phyloP scores from a whole-genome alignment of 2,329 filamentous ascomycete species.

The Kalmusia sp. region DNA sequence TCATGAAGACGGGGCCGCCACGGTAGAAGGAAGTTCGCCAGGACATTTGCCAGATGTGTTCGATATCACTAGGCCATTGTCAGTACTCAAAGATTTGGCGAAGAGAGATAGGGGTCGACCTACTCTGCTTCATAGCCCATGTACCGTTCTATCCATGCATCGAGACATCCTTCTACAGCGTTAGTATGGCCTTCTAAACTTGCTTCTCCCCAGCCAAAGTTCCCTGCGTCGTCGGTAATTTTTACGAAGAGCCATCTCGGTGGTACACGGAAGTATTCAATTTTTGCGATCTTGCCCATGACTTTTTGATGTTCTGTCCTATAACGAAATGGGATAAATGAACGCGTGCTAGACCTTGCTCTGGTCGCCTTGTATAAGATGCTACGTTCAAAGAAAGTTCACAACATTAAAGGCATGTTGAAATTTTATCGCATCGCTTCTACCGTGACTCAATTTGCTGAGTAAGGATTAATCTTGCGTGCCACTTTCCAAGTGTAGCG shows the following conservation, averaged over 20 bases:
- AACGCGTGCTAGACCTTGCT: too few species aligned
- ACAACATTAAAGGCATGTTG: too few species aligned
- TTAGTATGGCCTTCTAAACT: slow-evolving; percentile 77
- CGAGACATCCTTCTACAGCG: slow-evolving; percentile 75
- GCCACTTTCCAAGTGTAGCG: too few species aligned
- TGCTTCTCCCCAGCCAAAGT: slow-evolving; percentile 76
- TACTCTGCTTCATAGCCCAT: slow-evolving; percentile 75
- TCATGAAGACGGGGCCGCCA: slow-evolving; percentile 82
- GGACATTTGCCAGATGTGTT: slow-evolving; percentile 79
- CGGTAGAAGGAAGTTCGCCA: slow-evolving; percentile 77
- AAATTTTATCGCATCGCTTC: too few species aligned
- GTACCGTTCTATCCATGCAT: slow-evolving; percentile 69
- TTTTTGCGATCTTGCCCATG: slow-evolving; percentile 69
- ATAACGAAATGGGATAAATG: too few species aligned
- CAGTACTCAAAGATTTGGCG: neutral
- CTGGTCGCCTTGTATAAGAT: too few species aligned
- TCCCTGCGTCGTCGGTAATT: slow-evolving; percentile 70
- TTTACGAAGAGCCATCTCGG: slow-evolving; percentile 82
- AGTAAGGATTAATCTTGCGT: too few species aligned
- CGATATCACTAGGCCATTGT: slow-evolving; percentile 66
- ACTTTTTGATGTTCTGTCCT: neutral
- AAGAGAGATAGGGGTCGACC: slow-evolving; percentile 11
- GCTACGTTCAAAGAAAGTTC: too few species aligned
- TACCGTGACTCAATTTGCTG: too few species aligned
- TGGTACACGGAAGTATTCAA: slow-evolving; percentile 78